Conservation (phyloP, 1,284 basidiomycete species). For the Caloboletus firmus region DNA sequence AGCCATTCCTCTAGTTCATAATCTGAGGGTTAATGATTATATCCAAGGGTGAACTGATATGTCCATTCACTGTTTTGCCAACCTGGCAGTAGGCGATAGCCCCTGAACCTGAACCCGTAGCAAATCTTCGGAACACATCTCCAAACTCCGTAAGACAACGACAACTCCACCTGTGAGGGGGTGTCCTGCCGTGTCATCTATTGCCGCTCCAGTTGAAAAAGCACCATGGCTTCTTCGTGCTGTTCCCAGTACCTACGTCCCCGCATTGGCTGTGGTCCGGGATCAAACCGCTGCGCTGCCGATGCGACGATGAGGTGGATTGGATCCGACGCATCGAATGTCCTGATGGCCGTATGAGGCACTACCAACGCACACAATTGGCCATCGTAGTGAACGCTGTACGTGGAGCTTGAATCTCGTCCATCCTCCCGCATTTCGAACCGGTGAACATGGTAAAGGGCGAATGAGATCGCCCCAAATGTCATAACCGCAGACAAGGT, state of each 20-base stretch:
- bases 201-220: background rate
- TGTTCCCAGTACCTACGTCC: background rate
- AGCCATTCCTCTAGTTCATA: too few relatives aligned
- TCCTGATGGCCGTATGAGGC: background rate
- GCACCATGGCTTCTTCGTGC: background rate
- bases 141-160: too few relatives aligned
- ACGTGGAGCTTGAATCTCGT: too few relatives aligned
- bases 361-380: background rate
- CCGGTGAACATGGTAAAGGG: background rate
- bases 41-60: too few relatives aligned
- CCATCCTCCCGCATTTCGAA: background rate
- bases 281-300: background rate
- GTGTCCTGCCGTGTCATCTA: background rate
- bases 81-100: too few relatives aligned
- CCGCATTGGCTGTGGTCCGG: background rate
- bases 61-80: too few relatives aligned
- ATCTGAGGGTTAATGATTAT: too few relatives aligned
- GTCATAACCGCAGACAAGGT: constrained; percentile 1
- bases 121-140: too few relatives aligned
- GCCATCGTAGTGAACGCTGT: too few relatives aligned
- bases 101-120: too few relatives aligned
- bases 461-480: background rate
- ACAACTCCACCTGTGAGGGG: background rate
- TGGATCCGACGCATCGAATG: background rate
- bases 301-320: background rate